These are phyloP conservation scores for Tausonia pullulans DNA, from an alignment of 1,284 basidiomycete species.

Conservation along the genomic window DNA sequence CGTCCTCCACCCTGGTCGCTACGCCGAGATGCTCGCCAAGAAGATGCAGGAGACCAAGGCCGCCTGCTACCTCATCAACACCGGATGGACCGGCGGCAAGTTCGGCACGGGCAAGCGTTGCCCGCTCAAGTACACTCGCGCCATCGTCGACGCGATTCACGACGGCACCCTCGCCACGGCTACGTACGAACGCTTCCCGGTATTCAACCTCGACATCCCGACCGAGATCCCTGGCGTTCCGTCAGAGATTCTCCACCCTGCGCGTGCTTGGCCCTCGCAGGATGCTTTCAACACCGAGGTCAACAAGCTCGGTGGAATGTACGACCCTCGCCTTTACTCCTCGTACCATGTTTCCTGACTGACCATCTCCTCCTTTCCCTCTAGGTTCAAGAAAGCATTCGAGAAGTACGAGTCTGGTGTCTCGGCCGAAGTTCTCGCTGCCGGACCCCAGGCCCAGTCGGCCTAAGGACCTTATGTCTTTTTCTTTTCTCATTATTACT, in stretches of 20 bases:
- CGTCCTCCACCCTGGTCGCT: conserved; percentile 86
- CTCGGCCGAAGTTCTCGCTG: conserved; percentile 58
- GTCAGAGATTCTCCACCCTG: conserved; percentile 75
- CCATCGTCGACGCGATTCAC: conserved; percentile 95
- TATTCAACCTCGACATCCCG: conserved; percentile 69
- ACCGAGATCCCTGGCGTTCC: conserved; percentile 71
- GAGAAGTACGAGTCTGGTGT: conserved; percentile 78
- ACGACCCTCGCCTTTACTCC: background rate
- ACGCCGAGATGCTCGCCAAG: conserved; percentile 94
- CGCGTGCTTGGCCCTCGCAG: conserved; percentile 71
- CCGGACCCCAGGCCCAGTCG: conserved; percentile 47
- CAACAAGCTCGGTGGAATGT: conserved; percentile 72
- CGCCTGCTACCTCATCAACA: conserved; percentile 98
- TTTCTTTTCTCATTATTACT: background rate
- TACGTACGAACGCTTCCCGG: conserved; percentile 68
- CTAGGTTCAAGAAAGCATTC: conserved; percentile 71
- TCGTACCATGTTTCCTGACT: background rate
- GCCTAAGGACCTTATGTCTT: background rate
- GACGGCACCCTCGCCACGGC: conserved; percentile 77
- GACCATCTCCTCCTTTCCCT: background rate
- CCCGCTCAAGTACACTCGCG: conserved; percentile 88
- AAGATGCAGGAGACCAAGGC: conserved; percentile 86
- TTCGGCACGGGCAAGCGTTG: conserved; percentile 84
- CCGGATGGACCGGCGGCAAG: conserved; percentile 94
- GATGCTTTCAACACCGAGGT: conserved; percentile 76